phyloP scores from a whole-genome alignment of 176 grass and related monocot species.

The Bonia amplexicaulis region DNA sequence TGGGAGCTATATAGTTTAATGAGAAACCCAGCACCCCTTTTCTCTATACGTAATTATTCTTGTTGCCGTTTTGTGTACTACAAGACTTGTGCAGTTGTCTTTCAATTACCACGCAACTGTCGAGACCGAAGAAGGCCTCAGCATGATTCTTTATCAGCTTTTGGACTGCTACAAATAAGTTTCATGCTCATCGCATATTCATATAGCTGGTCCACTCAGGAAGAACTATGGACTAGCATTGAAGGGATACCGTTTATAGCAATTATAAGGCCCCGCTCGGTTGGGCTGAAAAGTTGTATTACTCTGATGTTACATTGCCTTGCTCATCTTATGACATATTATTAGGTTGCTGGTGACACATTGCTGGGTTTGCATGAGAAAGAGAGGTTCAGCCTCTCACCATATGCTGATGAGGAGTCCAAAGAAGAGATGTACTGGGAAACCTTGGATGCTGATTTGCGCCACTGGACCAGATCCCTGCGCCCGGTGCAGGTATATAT shows the following conservation, averaged over 20 bases:
- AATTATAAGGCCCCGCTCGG: no score
- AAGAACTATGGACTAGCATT: not conserved
- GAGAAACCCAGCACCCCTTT: not conserved
- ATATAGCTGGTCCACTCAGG: not conserved
- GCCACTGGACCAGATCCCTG: slow-evolving; percentile 76
- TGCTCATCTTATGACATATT: slow-evolving; percentile 1
- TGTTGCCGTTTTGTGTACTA: not conserved
- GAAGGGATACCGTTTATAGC: not conserved
- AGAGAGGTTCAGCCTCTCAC: slow-evolving; percentile 40
- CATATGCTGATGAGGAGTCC: slow-evolving; percentile 23
- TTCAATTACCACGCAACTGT: no score
- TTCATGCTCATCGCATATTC: not conserved
- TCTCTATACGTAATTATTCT: not conserved
- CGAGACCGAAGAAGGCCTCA: not conserved
- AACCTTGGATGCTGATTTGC: slow-evolving; percentile 79
- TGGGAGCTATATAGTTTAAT: not conserved
- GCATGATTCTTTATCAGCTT: not conserved
- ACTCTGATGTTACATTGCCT: not conserved
- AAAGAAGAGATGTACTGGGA: slow-evolving; percentile 57
- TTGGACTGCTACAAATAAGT: not conserved
- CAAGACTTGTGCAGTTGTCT: not conserved
- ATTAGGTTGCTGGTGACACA: slow-evolving; percentile 51
- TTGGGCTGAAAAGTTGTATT: no score
- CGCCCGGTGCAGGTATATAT: slow-evolving; percentile 85
- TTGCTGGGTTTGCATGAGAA: slow-evolving; percentile 42